Evolutionary conservation across 306 rosid genomes (phyloP).

Genomic region (Pyrus betulifolia): DNA sequence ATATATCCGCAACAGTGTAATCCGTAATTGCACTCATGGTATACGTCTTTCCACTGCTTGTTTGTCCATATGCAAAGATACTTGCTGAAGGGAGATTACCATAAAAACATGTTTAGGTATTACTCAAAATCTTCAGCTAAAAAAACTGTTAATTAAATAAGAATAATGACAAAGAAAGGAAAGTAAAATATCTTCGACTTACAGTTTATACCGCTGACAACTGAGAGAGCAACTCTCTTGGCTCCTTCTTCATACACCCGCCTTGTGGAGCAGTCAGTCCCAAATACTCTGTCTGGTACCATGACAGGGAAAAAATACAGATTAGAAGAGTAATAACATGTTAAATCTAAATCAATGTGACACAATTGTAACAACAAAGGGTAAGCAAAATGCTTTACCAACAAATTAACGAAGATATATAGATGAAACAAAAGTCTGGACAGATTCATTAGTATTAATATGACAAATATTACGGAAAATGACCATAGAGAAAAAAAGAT

Average conservation of each 20-base stretch:
- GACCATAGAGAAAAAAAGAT: neutral
- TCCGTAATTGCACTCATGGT: conserved; percentile 91
- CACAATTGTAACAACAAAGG: neutral
- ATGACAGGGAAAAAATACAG: conserved; percentile 12
- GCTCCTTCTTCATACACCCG: conserved; percentile 89
- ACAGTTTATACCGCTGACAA: conserved; percentile 88
- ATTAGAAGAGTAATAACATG: conserved; percentile 21
- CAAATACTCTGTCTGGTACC: conserved; percentile 71
- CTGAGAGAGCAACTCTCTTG: conserved; percentile 88
- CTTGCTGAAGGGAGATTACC: conserved; percentile 58
- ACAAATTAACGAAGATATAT: neutral
- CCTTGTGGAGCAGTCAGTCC: conserved; percentile 69
- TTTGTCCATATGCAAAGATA: conserved; percentile 97
- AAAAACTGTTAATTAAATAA: conserved; percentile 14
- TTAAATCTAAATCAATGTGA: conserved; percentile 5
- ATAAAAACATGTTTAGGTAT: conserved; percentile 1
- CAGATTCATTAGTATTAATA: neutral
- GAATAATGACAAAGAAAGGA: neutral
- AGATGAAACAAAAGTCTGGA: neutral
- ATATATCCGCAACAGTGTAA: conserved; percentile 74
- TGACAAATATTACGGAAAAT: neutral
- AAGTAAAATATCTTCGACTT: conserved; percentile 38
- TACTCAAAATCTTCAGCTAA: neutral
- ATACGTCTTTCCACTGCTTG: conserved; percentile 96
- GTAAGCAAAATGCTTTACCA: conserved; percentile 7